phyloP scores from a whole-genome alignment of 441 rosid species.

The Erodium chrysanthum region DNA sequence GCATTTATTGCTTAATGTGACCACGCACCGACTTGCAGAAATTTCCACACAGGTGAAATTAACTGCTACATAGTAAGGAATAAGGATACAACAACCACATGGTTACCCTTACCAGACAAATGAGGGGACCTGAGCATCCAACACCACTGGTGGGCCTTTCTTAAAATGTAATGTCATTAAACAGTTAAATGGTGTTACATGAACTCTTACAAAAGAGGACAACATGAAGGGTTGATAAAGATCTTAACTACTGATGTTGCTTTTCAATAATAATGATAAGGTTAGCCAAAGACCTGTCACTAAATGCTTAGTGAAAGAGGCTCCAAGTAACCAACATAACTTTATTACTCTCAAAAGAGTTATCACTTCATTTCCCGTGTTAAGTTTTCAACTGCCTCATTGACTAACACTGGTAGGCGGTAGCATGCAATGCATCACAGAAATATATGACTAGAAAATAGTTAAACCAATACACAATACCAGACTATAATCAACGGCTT shows the following conservation, averaged over 20 bases:
- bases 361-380: no score
- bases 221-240: neutral
- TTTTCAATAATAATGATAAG: neutral
- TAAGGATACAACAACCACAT: neutral
- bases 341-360: neutral
- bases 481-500: no score
- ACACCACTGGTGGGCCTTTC: neutral
- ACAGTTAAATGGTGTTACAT: neutral
- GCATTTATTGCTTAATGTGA: neutral
- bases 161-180: no score
- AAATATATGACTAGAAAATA: neutral
- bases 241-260: neutral
- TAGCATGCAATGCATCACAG: neutral
- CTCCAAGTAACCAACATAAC: no score
- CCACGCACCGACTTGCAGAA: neutral
- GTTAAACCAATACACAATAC: slow-evolving; percentile 22
- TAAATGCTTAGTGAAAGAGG: neutral
- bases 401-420: neutral
- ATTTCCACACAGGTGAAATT: no score
- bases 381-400: neutral
- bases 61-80: neutral
- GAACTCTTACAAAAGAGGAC: neutral
- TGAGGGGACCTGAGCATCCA: neutral
- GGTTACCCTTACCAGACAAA: neutral
- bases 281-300: neutral